A percentile compares a stretch with the other conserved stretches of the same genome.
Evolutionary conservation across 768 basidiomycete species (phyloP).

Genomic region (Mycena alexandri): DNA sequence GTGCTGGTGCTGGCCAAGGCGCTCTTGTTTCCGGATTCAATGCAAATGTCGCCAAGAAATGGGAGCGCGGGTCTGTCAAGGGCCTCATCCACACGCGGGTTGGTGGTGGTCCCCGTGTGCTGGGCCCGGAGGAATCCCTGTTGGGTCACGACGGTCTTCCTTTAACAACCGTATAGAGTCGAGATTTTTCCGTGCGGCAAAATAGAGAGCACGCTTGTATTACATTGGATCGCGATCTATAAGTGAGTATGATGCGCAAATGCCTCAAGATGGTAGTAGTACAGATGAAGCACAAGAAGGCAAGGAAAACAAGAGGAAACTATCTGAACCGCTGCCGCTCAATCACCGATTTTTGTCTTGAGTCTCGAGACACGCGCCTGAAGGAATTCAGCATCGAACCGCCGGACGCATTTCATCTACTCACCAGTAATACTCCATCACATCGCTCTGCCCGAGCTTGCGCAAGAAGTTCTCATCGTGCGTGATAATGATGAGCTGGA

Average conservation of each 20-base stretch:
- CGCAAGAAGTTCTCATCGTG: conserved; percentile 96
- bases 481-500: conserved; percentile 97
- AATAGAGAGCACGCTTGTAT: conserved; percentile 5
- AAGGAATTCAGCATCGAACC: conserved; percentile 8
- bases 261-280: conserved; percentile 19
- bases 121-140: conserved; percentile 73
- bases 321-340: conserved; percentile 77
- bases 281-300: conserved; percentile 23
- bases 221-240: conserved; percentile 4
- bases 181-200: conserved; percentile 17
- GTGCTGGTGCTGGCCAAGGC: conserved; percentile 57
- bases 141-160: conserved; percentile 80
- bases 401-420: conserved; percentile 38
- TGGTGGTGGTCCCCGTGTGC: conserved; percentile 88
- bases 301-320: conserved; percentile 13
- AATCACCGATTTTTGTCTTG: conserved; percentile 83
- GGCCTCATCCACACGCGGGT: conserved; percentile 92
- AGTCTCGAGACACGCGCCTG: conserved; percentile 85
- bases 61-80: conserved; percentile 84
- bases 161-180: conserved; percentile 23
- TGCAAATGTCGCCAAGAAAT: conserved; percentile 77
- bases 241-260: not conserved
- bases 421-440: conserved; percentile 97
- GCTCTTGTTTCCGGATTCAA: conserved; percentile 81
- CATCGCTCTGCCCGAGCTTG: conserved; percentile 89